Conservation (phyloP, 768 basidiomycete species). For the Ephemerocybe angulata region DNA sequence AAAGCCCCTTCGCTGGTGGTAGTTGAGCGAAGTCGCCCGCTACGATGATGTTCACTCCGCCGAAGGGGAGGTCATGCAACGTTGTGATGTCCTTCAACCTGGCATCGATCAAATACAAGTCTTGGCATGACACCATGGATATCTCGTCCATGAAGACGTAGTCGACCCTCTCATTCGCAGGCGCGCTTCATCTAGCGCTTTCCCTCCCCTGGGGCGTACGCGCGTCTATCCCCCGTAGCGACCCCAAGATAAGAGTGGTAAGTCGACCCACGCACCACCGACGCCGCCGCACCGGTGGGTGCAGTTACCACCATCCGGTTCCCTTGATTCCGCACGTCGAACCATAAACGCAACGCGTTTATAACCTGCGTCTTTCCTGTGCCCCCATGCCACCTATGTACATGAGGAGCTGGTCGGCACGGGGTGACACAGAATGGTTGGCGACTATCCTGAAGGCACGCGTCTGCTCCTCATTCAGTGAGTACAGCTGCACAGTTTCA, state of each 20-base stretch:
- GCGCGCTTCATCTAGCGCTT: not conserved
- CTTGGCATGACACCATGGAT: not conserved
- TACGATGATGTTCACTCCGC: constrained; percentile 20
- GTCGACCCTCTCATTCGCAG: not conserved
- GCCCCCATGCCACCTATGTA: constrained; percentile 17
- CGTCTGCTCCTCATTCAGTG: constrained; percentile 15
- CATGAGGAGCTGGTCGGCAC: constrained; percentile 15
- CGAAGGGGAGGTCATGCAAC: not conserved
- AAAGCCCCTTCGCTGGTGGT: constrained; percentile 18
- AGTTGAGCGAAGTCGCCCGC: constrained; percentile 36
- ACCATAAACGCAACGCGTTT: constrained; percentile 24
- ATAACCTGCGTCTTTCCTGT: constrained; percentile 17
- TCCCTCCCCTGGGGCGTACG: not conserved
- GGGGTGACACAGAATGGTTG: constrained; percentile 15
- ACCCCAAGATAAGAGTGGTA: constrained; percentile 18
- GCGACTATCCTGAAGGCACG: constrained; percentile 23
- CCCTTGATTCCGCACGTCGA: constrained; percentile 18
- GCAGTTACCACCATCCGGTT: constrained; percentile 24
- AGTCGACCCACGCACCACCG: constrained; percentile 23
- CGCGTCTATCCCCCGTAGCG: not conserved
- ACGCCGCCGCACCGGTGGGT: constrained; percentile 25
- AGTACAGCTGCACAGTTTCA: not conserved
- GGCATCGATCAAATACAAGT: not conserved
- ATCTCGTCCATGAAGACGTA: constrained; percentile 5
- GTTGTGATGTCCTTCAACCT: not conserved